A percentile compares a stretch with the other conserved stretches of the same genome.
Conservation (phyloP, 495 filamentous ascomycete genomes). For the Achaetomiella virescens region DNA sequence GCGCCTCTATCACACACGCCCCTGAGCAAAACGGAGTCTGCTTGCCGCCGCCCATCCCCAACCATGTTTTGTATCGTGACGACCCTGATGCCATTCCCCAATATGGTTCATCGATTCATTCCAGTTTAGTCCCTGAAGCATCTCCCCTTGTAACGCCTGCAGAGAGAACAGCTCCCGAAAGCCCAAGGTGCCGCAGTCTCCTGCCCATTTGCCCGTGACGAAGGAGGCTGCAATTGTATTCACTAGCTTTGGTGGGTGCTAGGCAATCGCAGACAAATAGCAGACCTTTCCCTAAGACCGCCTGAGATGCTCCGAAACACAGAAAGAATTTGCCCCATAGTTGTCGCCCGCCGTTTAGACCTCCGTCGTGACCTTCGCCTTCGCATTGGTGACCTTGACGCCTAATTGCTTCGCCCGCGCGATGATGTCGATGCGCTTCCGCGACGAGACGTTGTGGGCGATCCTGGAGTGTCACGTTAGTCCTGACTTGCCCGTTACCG, state of each 20-base stretch:
- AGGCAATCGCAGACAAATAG: constrained; percentile 29
- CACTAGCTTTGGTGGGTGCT: constrained; percentile 25
- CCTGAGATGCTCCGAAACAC: constrained; percentile 31
- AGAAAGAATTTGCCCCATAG: constrained; percentile 26
- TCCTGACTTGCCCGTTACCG: neutral
- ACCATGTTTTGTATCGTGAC: neutral
- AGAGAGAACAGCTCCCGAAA: neutral
- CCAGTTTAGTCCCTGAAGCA: constrained; percentile 2
- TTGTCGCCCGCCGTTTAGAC: constrained; percentile 52
- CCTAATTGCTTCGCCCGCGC: constrained; percentile 92
- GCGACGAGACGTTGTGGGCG: constrained; percentile 90
- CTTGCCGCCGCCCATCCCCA: neutral
- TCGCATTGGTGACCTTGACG: constrained; percentile 98
- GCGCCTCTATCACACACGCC: neutral
- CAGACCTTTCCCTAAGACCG: constrained; percentile 30
- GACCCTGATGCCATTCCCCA: neutral
- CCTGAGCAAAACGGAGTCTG: neutral
- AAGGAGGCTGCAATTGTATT: constrained; percentile 26
- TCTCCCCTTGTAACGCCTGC: neutral
- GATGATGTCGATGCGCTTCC: constrained; percentile 97
- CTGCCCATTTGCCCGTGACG: constrained; percentile 19
- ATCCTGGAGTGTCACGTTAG: constrained; percentile 55
- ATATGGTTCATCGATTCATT: neutral
- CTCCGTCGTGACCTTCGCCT: constrained; percentile 96
- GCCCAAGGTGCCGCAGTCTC: neutral